Conservation (phyloP, 2,329 filamentous ascomycete species). For the Nakataea oryzae region DNA sequence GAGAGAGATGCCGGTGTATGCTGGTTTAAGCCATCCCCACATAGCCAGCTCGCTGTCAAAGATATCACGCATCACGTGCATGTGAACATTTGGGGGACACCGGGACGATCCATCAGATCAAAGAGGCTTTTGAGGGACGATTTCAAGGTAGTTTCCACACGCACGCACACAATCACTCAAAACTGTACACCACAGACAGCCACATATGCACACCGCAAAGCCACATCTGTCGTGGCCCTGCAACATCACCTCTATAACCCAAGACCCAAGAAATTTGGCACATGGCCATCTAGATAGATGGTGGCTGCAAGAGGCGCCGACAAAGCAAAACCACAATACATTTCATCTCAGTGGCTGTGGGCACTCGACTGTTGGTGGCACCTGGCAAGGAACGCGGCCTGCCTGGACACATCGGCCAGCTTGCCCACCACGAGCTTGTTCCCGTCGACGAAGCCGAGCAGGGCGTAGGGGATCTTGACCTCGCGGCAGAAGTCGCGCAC, state of each 20-base stretch:
- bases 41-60: background rate
- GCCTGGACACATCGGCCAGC: conserved; percentile 68
- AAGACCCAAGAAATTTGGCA: background rate
- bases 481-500: conserved; percentile 76
- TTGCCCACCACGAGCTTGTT: conserved; percentile 72
- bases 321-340: background rate
- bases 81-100: background rate
- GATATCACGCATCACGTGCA: background rate
- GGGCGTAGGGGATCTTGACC: conserved; percentile 72
- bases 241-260: too few species aligned
- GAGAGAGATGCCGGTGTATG: background rate
- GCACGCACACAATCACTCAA: too few species aligned
- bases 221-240: too few species aligned
- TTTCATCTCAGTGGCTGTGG: background rate
- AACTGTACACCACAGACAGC: background rate
- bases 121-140: too few species aligned
- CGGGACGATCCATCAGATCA: too few species aligned
- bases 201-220: background rate
- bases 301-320: background rate
- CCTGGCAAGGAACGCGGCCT: conserved; percentile 67
- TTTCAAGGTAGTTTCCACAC: too few species aligned
- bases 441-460: conserved; percentile 76
- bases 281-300: background rate
- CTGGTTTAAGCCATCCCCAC: background rate
- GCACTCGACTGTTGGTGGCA: conserved; percentile 42